Base-by-base conservation (phyloP, 306 rosid genomes). In the Inga laurina region DNA sequence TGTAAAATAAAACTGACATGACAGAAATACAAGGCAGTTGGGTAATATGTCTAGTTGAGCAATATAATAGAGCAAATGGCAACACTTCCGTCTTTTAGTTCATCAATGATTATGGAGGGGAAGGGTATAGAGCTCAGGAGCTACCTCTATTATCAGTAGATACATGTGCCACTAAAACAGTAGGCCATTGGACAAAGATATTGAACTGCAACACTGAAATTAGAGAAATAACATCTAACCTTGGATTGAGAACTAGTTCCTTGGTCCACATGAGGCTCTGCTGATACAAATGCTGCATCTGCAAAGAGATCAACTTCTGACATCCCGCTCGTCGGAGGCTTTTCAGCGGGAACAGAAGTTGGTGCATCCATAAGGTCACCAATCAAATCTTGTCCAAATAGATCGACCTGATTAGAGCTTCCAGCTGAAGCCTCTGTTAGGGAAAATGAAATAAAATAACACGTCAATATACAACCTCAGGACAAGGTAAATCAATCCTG, bases 361-460 rank as follows among this genome's bases (percentile, higher is more conserved):
- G 99, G 97, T 87, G 88, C 92, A 86, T 92, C 99, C 90, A 97
- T 83, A 88, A 97, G 90, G 84, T 94, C 98, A 59, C 95, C 97
- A 52, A 97, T 84, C 89, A 94, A 90, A 89, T 87, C 91, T 78
- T 85, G 87, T 83, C 91, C 98, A 87, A 94, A 91, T 82, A 94
- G 89, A 88, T 97, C 97, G 78, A 90, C 92, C 85, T 88, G 92
- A 68, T 89, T 89, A 56, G 97, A 86, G 88, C 87, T 89, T 90
- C 90, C 90, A 27, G 81, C 85, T 76, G 95, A 70, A 81, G 90
- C 78, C 89, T 96, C 99, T 96, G 97, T 80, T 69, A 70, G 84
- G 86, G 84, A 76, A 79, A 71, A 71, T 11, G 57, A 83, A 49
- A 81, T 21, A 73, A n/a, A 5, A 48, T 46, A 27, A 48, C 18